A percentile compares a stretch with the other conserved stretches of the same genome.
Evolutionary conservation across 495 filamentous ascomycete species (phyloP).

Genomic region (Pseudoneurospora amorphoporcata): DNA sequence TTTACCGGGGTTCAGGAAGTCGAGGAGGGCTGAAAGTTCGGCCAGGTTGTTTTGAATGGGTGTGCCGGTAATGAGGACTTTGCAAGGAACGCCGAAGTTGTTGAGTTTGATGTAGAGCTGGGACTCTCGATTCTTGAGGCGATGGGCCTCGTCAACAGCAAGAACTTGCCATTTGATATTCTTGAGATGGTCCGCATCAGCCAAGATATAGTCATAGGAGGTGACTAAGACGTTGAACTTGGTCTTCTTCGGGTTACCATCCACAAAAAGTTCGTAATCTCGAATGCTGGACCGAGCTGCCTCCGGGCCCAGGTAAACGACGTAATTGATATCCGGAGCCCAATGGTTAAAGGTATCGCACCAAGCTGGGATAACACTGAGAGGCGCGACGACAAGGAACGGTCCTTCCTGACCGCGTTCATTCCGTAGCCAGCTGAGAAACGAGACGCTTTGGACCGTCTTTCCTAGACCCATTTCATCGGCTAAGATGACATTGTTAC

Average conservation of each 20-base stretch:
- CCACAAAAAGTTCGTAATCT: conserved; percentile 76
- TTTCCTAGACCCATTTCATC: conserved; percentile 99
- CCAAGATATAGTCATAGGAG: conserved; percentile 87
- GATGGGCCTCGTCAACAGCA: conserved; percentile 92
- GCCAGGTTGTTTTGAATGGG: conserved; percentile 95
- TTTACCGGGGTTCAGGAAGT: conserved; percentile 88
- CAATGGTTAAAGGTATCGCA: conserved; percentile 94
- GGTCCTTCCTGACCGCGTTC: conserved; percentile 82
- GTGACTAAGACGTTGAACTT: conserved; percentile 96
- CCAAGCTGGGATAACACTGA: conserved; percentile 96
- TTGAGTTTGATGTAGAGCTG: conserved; percentile 78
- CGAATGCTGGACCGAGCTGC: conserved; percentile 70
- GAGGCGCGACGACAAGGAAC: conserved; percentile 88
- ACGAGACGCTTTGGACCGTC: conserved; percentile 93
- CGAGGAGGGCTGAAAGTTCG: conserved; percentile 82
- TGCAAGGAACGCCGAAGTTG: conserved; percentile 73
- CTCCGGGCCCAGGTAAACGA: conserved; percentile 87
- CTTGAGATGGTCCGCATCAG: conserved; percentile 65
- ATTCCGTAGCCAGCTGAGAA: conserved; percentile 97
- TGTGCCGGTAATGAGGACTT: conserved; percentile 91
- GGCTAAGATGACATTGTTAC: conserved; percentile 88
- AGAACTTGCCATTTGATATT: conserved; percentile 96
- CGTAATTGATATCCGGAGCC: conserved; percentile 94
- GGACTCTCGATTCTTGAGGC: conserved; percentile 90
- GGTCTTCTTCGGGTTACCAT: conserved; percentile 69